Percentiles rank a stretch among this genome's conserved stretches.
Evolutionary conservation across 2,329 filamentous ascomycete genomes (phyloP).

Genomic region (Verticillium zaregamsianum): DNA sequence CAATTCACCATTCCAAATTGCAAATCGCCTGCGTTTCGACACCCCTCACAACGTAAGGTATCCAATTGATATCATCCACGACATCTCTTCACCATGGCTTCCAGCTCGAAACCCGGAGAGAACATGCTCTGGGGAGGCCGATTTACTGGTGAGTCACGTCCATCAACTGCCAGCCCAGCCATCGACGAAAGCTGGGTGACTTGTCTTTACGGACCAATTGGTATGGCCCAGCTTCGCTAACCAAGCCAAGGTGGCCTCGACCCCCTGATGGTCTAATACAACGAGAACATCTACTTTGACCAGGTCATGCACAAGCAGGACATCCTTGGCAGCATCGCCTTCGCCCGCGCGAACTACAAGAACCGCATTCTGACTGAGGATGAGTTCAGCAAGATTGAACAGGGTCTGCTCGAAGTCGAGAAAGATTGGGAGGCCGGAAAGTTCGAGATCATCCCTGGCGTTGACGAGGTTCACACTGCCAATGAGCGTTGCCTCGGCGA

Average conservation of each 20-base stretch:
- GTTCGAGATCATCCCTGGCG: constrained; percentile 55
- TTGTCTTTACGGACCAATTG: constrained; percentile 17
- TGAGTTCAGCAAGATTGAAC: constrained; percentile 72
- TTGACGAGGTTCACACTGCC: constrained; percentile 59
- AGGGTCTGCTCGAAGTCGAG: constrained; percentile 57
- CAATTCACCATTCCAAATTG: no score
- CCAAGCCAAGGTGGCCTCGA: constrained; percentile 64
- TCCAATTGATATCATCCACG: no score
- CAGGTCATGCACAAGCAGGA: constrained; percentile 74
- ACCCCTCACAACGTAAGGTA: no score
- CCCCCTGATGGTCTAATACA: constrained; percentile 83
- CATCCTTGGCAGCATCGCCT: constrained; percentile 76
- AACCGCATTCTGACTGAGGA: constrained; percentile 66
- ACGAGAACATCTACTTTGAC: constrained; percentile 77
- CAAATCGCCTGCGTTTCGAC: no score
- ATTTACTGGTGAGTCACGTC: constrained; percentile 20
- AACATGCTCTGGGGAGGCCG: constrained; percentile 42
- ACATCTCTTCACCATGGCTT: constrained; percentile 18
- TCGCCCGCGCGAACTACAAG: constrained; percentile 74
- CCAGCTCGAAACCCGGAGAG: constrained; percentile 21
- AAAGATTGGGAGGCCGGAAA: constrained; percentile 47
- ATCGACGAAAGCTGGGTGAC: constrained; percentile 11
- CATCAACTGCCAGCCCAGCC: constrained; percentile 8
- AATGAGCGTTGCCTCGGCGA: constrained; percentile 62
- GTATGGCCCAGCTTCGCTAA: background rate